Conservation (phyloP, 1,284 basidiomycete genomes). For the Dichomitus squalens region DNA sequence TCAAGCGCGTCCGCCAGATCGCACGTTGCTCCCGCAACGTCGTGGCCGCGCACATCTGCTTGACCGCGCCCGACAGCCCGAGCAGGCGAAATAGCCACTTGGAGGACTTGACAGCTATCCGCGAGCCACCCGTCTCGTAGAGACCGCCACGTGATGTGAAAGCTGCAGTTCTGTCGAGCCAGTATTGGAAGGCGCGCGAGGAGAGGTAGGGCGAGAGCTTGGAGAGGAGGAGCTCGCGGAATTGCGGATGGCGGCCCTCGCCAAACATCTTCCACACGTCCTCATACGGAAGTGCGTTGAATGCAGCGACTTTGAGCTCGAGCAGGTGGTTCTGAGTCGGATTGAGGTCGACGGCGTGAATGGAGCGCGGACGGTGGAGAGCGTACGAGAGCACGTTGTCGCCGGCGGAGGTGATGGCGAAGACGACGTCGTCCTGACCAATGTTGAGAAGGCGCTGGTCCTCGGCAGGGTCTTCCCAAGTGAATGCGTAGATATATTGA, state of each 20-base stretch:
- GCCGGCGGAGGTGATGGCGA: conserved; percentile 26
- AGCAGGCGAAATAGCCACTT: conserved; percentile 23
- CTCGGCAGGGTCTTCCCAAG: conserved; percentile 27
- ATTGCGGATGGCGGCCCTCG: conserved; percentile 20
- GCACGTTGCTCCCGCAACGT: conserved; percentile 21
- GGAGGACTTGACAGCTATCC: conserved; percentile 25
- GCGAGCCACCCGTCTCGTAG: conserved; percentile 26
- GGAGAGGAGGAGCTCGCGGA: conserved; percentile 21
- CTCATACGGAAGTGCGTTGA: conserved; percentile 19
- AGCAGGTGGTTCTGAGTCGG: conserved; percentile 26
- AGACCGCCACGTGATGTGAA: conserved; percentile 22
- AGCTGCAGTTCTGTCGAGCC: conserved; percentile 20
- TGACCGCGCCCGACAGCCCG: conserved; percentile 18
- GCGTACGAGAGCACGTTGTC: conserved; percentile 27
- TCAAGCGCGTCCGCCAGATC: conserved; percentile 21
- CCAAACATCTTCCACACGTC: conserved; percentile 25
- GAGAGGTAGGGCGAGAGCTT: conserved; percentile 26
- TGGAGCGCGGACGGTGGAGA: conserved; percentile 19
- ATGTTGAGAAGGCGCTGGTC: conserved; percentile 26
- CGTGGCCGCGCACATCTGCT: conserved; percentile 16
- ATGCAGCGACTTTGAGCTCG: conserved; percentile 27
- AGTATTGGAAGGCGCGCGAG: conserved; percentile 26
- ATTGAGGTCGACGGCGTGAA: conserved; percentile 28
- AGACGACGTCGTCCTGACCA: conserved; percentile 25
- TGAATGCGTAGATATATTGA: conserved; percentile 26